phyloP scores from a whole-genome alignment of 345 rosid species.

The Hibiscus trionum region DNA sequence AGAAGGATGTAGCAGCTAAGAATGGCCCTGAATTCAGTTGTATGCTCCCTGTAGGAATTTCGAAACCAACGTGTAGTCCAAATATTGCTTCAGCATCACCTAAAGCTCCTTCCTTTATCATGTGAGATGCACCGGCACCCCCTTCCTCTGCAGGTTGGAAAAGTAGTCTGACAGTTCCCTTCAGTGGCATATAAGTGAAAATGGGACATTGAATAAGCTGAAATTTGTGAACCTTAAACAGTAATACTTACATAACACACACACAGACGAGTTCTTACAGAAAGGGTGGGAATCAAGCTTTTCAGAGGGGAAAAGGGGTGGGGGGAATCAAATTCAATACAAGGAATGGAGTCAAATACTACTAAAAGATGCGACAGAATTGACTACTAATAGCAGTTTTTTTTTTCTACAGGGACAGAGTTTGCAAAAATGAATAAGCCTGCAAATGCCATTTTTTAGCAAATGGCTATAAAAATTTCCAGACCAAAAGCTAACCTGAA shows the following conservation, averaged over 20 bases:
- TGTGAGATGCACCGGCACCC: conserved; percentile 76
- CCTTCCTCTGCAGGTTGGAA: conserved; percentile 94
- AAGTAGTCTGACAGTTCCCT: conserved; percentile 82
- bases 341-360: too few relatives aligned
- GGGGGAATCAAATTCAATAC: too few relatives aligned
- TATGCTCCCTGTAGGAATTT: conserved; percentile 49
- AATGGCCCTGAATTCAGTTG: conserved; percentile 46
- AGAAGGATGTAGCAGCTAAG: conserved; percentile 43
- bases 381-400: too few relatives aligned
- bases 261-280: background rate
- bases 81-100: conserved; percentile 84
- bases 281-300: background rate
- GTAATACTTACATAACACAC: too few relatives aligned
- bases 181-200: conserved; percentile 11
- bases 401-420: too few relatives aligned
- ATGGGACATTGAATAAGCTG: background rate
- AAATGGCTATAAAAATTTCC: background rate
- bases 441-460: background rate
- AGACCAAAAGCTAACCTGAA: conserved; percentile 38
- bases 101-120: conserved; percentile 80
- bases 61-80: conserved; percentile 50
- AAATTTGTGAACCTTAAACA: background rate
- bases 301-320: too few relatives aligned
- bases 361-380: too few relatives aligned
- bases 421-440: background rate